Evolutionary conservation across 208 protist species (phyloP), one percentile per base, ranked within the genome.

Genomic region (Leishmania tropica): DNA sequence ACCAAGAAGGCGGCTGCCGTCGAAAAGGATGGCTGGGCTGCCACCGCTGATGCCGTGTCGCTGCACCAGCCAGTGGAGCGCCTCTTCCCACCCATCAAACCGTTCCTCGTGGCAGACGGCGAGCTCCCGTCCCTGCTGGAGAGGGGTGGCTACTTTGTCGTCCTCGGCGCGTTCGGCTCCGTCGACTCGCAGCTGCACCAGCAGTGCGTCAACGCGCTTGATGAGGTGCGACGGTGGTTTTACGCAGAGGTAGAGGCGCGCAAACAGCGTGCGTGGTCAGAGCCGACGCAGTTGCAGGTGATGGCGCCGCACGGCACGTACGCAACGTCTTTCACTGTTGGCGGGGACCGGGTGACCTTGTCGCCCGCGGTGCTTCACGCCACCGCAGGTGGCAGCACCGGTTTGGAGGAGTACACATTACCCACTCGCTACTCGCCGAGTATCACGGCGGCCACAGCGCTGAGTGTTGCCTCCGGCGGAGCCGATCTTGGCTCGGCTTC

Each of bases 111-210:
- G 13, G 72, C 64, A 13, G 80, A 84, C 62, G 80, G 76, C 0
- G 84, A 80, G 60, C 81, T 89, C 47, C 86, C 72, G 0, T 76
- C 78, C 73, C 81, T 82, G 53, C 67, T 93, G 37, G 81, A 86
- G 76, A 76, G 84, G 13, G 90, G 93, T 8, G 91, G 93, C 37
- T 90, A 78, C 76, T 91, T 93, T 62, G 87, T 96, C 40, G 86
- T 95, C 1, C 88, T 96, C 35, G 88, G 90, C 58, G 86, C 86
- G 8, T 88, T 90, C 19, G 93, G 93, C 35, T 78, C 83, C 0
- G 81, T 96, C 42, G 81, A 90, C n/a, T 53, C 81, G 51, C 78
- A 80, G 40, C 77, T 95, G 80, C 91, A 96, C 77, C 77, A 79
- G 45, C 78, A 83, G 37, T 92, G 90, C 80, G 37, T 85, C 35